phyloP scores from a whole-genome alignment of 371 early-diverging fungal genomes.

The Mortierella sp. region DNA sequence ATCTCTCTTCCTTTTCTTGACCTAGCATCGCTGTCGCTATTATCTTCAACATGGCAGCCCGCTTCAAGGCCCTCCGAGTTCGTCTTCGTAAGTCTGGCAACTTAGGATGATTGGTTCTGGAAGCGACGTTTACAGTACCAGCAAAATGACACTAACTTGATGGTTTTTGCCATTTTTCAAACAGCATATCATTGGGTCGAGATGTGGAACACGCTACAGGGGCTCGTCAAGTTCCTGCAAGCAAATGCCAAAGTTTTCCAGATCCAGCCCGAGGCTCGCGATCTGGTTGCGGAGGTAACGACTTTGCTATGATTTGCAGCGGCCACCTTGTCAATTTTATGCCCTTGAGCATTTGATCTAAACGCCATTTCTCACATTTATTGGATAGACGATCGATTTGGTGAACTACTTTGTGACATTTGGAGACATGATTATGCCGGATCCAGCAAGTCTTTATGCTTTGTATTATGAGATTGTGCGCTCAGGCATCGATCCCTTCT shows the following conservation, averaged over 20 bases:
- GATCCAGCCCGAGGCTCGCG: slow-evolving; percentile 47
- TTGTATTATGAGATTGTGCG: slow-evolving; percentile 71
- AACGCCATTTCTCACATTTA: neutral
- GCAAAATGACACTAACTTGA: neutral
- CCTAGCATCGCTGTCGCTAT: slow-evolving; percentile 60
- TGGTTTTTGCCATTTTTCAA: neutral
- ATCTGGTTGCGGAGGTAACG: slow-evolving; percentile 59
- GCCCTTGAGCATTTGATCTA: neutral
- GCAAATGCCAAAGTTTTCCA: slow-evolving; percentile 57
- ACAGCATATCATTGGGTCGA: slow-evolving; percentile 69
- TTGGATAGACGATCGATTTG: slow-evolving; percentile 60
- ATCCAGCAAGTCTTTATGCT: slow-evolving; percentile 65
- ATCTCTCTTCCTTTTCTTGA: neutral
- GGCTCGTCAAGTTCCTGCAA: slow-evolving; percentile 62
- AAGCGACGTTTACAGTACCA: neutral
- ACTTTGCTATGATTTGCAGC: neutral
- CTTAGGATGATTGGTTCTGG: neutral
- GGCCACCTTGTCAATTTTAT: neutral
- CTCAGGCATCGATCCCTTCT: slow-evolving; percentile 60
- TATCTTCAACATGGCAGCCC: slow-evolving; percentile 60
- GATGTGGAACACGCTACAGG: slow-evolving; percentile 64
- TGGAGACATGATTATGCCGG: slow-evolving; percentile 67
- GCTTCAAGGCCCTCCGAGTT: slow-evolving; percentile 59
- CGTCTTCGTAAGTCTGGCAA: slow-evolving; percentile 58
- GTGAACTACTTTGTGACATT: slow-evolving; percentile 66